Conservation (phyloP, 169 alveolate species). For the Babesia ovis region DNA sequence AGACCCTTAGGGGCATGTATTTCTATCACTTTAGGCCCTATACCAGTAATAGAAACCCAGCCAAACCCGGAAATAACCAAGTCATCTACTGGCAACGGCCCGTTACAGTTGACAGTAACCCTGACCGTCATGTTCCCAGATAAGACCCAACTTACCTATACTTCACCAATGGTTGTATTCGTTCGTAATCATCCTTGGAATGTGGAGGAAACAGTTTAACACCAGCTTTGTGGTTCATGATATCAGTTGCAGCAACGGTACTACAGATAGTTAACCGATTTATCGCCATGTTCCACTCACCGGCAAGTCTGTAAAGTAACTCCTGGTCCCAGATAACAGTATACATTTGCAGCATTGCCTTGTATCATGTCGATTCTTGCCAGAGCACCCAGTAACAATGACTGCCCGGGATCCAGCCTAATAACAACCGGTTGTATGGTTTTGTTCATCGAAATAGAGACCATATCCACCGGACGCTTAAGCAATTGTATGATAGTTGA, state of each 20-base stretch:
- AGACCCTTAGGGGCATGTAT: conserved; percentile 79
- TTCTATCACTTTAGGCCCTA: conserved; percentile 75
- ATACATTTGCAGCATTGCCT: conserved; percentile 34
- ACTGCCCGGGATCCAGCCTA: conserved; percentile 70
- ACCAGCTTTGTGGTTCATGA: conserved; percentile 72
- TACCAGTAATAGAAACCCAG: conserved; percentile 80
- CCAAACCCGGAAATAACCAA: conserved; percentile 80
- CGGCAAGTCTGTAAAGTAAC: conserved; percentile 56
- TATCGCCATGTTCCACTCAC: neutral
- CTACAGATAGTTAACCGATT: neutral
- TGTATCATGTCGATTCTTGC: conserved; percentile 67
- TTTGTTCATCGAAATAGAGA: conserved; percentile 66
- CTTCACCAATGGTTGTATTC: conserved; percentile 31
- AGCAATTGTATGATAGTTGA: conserved; percentile 70
- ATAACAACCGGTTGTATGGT: conserved; percentile 71
- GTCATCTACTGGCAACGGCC: conserved; percentile 75
- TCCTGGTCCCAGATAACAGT: conserved; percentile 38
- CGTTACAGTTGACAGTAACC: conserved; percentile 47
- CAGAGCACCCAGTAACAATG: conserved; percentile 76
- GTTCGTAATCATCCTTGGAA: conserved; percentile 47
- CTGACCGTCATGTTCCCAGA: conserved; percentile 12
- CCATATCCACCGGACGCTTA: conserved; percentile 67
- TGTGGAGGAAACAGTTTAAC: conserved; percentile 69
- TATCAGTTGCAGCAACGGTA: conserved; percentile 56
- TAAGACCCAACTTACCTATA: conserved; percentile 51